Conservation (phyloP, 225 moss, liverwort and hornwort genomes). For the Neckera pumila region DNA sequence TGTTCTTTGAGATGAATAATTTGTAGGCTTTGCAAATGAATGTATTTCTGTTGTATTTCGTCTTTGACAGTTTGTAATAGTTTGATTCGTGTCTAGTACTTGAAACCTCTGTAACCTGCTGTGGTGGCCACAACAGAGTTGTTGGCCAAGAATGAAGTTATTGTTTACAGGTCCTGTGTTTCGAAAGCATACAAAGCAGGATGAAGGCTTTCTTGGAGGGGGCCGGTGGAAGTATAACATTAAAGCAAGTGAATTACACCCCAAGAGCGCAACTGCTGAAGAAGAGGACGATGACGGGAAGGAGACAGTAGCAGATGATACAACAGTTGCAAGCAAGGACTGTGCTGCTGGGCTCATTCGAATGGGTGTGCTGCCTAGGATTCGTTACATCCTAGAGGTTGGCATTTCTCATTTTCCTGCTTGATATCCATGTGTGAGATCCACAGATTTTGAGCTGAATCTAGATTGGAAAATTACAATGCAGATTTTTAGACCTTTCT, state of each 20-base stretch:
- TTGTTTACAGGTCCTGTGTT: conserved; percentile 79
- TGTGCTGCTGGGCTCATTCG: conserved; percentile 91
- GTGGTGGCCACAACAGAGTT: conserved; percentile 31
- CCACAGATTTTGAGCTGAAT: background rate
- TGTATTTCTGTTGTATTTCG: background rate
- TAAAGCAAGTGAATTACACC: conserved; percentile 65
- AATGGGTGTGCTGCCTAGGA: conserved; percentile 86
- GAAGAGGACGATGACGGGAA: conserved; percentile 57
- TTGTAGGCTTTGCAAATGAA: background rate
- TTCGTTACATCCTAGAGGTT: conserved; percentile 92
- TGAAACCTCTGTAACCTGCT: background rate
- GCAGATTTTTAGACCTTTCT: background rate
- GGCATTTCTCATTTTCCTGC: background rate
- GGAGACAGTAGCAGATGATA: conserved; percentile 90
- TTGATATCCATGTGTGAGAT: background rate
- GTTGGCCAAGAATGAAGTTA: conserved; percentile 67
- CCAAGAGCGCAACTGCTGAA: conserved; percentile 18
- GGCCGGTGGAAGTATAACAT: conserved; percentile 97
- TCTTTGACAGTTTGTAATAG: background rate
- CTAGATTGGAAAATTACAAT: background rate
- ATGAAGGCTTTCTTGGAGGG: conserved; percentile 91
- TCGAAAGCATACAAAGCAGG: conserved; percentile 67
- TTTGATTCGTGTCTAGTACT: background rate
- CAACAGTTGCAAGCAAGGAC: conserved; percentile 88
- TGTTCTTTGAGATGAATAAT: background rate